Conservation (phyloP, 75 land plant species). For the Pinus taeda region DNA sequence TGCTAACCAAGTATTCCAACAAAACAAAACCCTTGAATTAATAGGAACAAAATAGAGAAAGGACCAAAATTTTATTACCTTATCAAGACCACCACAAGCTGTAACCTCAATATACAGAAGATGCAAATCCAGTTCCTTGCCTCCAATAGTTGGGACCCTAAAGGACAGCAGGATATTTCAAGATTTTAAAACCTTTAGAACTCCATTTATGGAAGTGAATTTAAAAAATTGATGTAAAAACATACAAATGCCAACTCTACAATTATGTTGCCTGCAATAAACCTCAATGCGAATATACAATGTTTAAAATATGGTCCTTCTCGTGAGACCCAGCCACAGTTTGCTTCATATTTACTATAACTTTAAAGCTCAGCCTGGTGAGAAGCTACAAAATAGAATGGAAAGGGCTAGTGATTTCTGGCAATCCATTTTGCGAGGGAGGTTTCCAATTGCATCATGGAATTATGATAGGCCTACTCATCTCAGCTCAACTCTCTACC, state of each 20-base stretch:
- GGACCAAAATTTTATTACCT: constrained; percentile 37
- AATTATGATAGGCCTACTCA: no score
- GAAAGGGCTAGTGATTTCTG: neutral
- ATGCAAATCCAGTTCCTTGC: constrained; percentile 83
- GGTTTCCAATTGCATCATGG: no score
- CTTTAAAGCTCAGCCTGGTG: no score
- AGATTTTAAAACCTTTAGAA: neutral
- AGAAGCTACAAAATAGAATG: neutral
- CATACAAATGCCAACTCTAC: neutral
- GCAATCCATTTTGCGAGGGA: neutral
- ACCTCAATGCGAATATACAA: neutral
- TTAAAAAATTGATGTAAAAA: neutral
- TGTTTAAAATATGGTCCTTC: neutral
- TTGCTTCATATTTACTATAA: no score
- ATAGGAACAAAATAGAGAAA: neutral
- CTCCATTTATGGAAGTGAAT: neutral
- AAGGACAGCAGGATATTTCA: neutral
- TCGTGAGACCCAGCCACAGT: neutral
- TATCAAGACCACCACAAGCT: constrained; percentile 75
- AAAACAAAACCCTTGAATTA: neutral
- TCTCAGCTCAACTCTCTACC: no score
- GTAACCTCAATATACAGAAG: constrained; percentile 76
- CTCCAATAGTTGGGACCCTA: constrained; percentile 89
- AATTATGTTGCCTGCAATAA: neutral
- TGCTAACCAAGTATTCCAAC: neutral